Evolutionary conservation across 164 flowering plant genomes (phyloP), one percentile per base, ranked within the genome.

Genomic region (Paratinospora sagittata): DNA sequence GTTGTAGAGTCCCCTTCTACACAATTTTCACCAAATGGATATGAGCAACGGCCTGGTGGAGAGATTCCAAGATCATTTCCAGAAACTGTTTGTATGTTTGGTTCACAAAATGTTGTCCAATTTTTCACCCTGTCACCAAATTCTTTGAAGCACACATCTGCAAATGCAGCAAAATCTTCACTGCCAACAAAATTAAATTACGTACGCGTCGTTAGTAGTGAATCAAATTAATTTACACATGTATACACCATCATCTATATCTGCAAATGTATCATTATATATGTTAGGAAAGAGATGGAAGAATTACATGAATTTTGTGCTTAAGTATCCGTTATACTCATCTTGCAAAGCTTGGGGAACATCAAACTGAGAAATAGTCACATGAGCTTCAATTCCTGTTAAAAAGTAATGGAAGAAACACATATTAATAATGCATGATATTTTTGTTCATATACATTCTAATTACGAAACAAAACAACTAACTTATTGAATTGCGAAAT

Each of bases 321-420:
- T 72, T 69, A 76, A 27, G 23, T 10, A 52, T 57, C 72, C 75
- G 19, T 12, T 72, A 68, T 76, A 76, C 47, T 72, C 75, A 67
- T 76, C 78, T 72, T 76, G 72, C 27, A 76, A 69, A 27, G 69
- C 72, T 63, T 72, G 78, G 37, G 78, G 78, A 63, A 62, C 23
- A 52, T 76, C 78, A 16, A 72, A 68, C 16, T 76, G 78, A 65
- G 27, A 49, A 33, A 76, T 62, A 67, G 78, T 76, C 45, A 76
- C 78, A 64, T 72, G 72, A 67, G 71, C 49, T 68, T 75, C 63
- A 13, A 75, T 66, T 60, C 78, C 78, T 75, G 71, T 23, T 52
- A 52, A 39, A 39, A 39, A 39, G 1, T 39, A 8, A 39, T 39
- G 43, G 10, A 39, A 39, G 10, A 39, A 39, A 39, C 43, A 39